Base-by-base conservation (phyloP, 192 early-diverging fungal genomes). In the Coemansia furcata region DNA sequence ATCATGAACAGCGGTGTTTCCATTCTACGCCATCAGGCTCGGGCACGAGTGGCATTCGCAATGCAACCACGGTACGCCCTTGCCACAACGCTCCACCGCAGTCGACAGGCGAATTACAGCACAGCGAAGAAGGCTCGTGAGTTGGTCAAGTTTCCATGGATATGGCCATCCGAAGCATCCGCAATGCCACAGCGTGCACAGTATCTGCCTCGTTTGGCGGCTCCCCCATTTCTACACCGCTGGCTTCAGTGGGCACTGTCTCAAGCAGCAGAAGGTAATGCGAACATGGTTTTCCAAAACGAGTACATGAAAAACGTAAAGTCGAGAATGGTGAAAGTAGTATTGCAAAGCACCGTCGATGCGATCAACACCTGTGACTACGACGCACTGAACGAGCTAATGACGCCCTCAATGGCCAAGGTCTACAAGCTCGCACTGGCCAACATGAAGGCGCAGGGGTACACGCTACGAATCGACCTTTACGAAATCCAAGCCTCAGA, bases 161-260 rank as follows among this genome's bases (percentile, higher is more conserved):
- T 75, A n/a, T 75, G 73, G 73, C 73, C 73, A 5, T 23, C 63
- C 0, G 73, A 75, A 32, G 32, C 63, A 6, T 17, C 57, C 4
- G n/a, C 35, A 1, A 47, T 39, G 14, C 73, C 66, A 1, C 39
- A 67, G 54, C 21, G 50, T 32, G 19, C 14, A 7, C 50, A 21
- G 39, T 26, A 29, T 26, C 39, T 49, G 11, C 60, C 49, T 1
- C 10, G 62, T 1, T 15, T 44, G 32, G 36, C 19, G 21, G 2
- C 11, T 58, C 8, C n/a, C 7, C 23, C 19, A 39, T 15, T 63
- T 42, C 0, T 46, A 38, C 2, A 35, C 33, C 23, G 35, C 54
- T 21, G 17, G 26, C 3, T 21, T 15, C 43, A 60, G 26, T 38
- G 37, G 58, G 36, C 6, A 3, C 35, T 60, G 7, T 14, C 7